Evolutionary conservation across 345 rosid genomes (phyloP).

Genomic region (Noccaea caerulescens): DNA sequence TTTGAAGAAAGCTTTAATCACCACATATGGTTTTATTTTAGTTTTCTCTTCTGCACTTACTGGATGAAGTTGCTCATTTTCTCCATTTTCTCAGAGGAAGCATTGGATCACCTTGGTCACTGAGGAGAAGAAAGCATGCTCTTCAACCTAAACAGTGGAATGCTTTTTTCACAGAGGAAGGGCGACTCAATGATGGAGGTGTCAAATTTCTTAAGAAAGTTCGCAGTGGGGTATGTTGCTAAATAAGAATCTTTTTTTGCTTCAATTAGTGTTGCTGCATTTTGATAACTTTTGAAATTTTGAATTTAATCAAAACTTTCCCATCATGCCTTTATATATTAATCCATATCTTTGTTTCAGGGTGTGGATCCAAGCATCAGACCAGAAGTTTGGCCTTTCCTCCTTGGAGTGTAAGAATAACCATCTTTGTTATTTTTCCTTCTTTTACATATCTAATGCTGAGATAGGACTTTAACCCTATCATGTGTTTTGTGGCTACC

Average conservation of each 20-base stretch:
- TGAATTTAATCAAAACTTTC: conserved; percentile 19
- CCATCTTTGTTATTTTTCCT: conserved; percentile 20
- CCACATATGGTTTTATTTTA: background rate
- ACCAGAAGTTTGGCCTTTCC: conserved; percentile 96
- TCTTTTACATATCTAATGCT: conserved; percentile 18
- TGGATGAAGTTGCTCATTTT: conserved; percentile 20
- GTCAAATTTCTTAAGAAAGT: conserved; percentile 84
- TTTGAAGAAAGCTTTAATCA: background rate
- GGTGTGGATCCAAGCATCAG: conserved; percentile 91
- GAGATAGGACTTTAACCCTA: conserved; percentile 1
- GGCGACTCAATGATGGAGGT: conserved; percentile 79
- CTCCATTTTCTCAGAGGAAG: conserved; percentile 58
- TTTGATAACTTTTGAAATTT: conserved; percentile 6
- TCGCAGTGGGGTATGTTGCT: conserved; percentile 83
- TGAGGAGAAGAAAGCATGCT: conserved; percentile 79
- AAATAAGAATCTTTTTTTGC: background rate
- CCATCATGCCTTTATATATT: conserved; percentile 13
- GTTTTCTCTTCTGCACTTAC: conserved; percentile 19
- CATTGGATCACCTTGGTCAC: conserved; percentile 92
- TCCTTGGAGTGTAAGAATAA: conserved; percentile 86
- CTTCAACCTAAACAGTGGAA: conserved; percentile 82
- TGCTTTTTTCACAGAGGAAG: conserved; percentile 70
- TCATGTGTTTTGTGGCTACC: background rate
- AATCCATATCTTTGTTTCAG: conserved; percentile 48
- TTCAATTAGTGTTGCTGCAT: conserved; percentile 8